Evolutionary conservation across 2,329 filamentous ascomycete genomes (phyloP), one percentile per base, ranked within the genome.

Genomic region (Dactylonectria macrodidyma): DNA sequence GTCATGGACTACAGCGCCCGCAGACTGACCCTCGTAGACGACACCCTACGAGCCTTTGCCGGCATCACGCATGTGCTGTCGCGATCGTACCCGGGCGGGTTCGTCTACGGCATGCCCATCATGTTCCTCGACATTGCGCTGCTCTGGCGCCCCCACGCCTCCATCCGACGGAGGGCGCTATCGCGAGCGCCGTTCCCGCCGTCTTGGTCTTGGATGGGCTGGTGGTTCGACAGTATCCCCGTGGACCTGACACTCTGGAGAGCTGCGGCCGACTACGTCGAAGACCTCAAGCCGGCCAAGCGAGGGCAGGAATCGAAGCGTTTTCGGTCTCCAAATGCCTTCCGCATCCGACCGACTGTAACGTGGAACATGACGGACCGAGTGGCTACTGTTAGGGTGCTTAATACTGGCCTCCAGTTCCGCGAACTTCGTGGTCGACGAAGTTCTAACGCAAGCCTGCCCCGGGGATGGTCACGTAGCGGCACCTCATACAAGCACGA

Each of bases 201-300:
- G 0, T 83, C 81, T 4, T 85, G 83, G 83, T 83, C 82, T 34
- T 85, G 83, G 83, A 82, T 85, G 79, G 83, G 83, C 24, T 85
- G 83, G 83, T 84, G 82, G 79, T 84, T 83, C 62, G 83, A 85
- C 63, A 81, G 80, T 33, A 77, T 84, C 14, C 78, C 83, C 6
- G 81, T 82, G 14, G 83, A 85, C 60, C 68, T 84, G 63, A 77
- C 75, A 6, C 74, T 85, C 11, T 85, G 83, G 83, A 79, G 79
- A 55, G 82, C 82, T 1, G 80, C 82, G 1, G 81, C 81, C 9
- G 83, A 85, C 70, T 84, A 84, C 59, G 78, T 85, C 10, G 81
- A 83, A 67, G 79, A 82, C 33, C 77, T 80, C 7, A 76, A 73
- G 10, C 68, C 76, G 1, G 71, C 71, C 5, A 81, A 78, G 54